A percentile compares a stretch with the other conserved stretches of the same genome.
Evolutionary conservation across 805 yeast genomes (phyloP).

Genomic region (Torulaspora indica): DNA sequence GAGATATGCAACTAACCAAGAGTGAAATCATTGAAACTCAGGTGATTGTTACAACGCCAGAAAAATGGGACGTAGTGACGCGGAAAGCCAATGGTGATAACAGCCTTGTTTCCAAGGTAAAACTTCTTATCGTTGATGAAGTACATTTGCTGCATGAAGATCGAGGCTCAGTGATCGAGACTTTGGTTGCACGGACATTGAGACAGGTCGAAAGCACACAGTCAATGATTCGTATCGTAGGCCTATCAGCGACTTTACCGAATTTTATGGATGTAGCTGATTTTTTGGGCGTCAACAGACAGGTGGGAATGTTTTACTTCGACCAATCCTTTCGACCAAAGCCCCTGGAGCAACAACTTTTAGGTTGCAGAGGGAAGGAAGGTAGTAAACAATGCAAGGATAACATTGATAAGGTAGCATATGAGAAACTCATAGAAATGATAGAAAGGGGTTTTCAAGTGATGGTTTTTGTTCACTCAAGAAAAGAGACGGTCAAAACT

Average conservation of each 20-base stretch:
- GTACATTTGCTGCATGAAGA: constrained; percentile 96
- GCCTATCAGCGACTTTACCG: constrained; percentile 90
- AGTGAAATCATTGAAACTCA: constrained; percentile 79
- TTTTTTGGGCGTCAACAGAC: constrained; percentile 84
- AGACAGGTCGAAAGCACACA: constrained; percentile 94
- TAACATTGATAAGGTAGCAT: constrained; percentile 68
- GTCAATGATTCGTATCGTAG: constrained; percentile 88
- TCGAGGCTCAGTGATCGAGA: constrained; percentile 95
- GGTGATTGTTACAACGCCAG: constrained; percentile 90
- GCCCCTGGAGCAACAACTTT: constrained; percentile 79
- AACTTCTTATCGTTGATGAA: constrained; percentile 86
- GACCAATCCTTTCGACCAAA: constrained; percentile 92
- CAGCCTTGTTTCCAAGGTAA: constrained; percentile 78
- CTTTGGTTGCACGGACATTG: constrained; percentile 87
- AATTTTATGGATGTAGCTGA: constrained; percentile 92
- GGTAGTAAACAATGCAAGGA: constrained; percentile 67
- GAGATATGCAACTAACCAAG: constrained; percentile 88
- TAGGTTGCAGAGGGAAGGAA: constrained; percentile 84
- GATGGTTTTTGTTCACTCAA: constrained; percentile 94
- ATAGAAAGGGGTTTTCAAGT: constrained; percentile 74
- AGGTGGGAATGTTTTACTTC: constrained; percentile 89
- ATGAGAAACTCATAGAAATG: constrained; percentile 67
- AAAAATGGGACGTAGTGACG: constrained; percentile 97
- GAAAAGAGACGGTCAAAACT: constrained; percentile 86
- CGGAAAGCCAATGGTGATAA: constrained; percentile 87